Base-by-base conservation (phyloP, 1,139 yeast species). In the Arxiozyma heterogenica region DNA sequence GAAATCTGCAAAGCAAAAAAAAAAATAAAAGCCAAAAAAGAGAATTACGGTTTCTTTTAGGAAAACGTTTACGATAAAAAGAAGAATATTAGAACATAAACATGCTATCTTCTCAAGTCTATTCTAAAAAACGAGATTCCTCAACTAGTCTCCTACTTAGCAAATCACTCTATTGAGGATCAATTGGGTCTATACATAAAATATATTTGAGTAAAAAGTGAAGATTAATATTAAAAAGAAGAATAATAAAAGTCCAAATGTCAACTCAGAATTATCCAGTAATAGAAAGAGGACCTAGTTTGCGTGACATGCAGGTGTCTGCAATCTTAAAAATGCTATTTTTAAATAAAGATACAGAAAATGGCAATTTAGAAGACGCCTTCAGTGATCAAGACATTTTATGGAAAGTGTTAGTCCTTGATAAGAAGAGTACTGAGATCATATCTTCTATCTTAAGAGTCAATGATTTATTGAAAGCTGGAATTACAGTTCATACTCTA, bases 361-460 rank as follows among this genome's bases (percentile, higher is more conserved):
- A 75, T 21, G 70, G 80, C 8, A 83, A 81, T 58, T 69, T 80
- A 52, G 78, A 83, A 2, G 73, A 79, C 39, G 78, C 84, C 7
- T 65, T 67, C 15, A 71, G 71, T 57, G 78, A 77, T 47, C 84
- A 82, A 61, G 90, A 84, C 58, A 78, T 86, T 54, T 76, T 85
- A 41, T 94, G 98, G 99, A 93, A 94, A 68, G 96, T 88, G n/a
- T 76, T 93, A 55, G 81, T 94, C 9, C 77, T 93, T 62, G 99
- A 93, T 69, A 67, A 76, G 44, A 80, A 84, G 55, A 87, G 96
- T 41, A 86, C 95, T 43, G 86, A 87, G 21, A 84, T 93, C 50
- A 80, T 93, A 20, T 90, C 97, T 1, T 86, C 96, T 9, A 94
- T 93, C 11, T 72, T 94, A 56, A 76, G 98, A 57, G 96, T 93